Base-by-base conservation (phyloP, 2,329 filamentous ascomycete genomes). In the Clonostachys rhizophaga region DNA sequence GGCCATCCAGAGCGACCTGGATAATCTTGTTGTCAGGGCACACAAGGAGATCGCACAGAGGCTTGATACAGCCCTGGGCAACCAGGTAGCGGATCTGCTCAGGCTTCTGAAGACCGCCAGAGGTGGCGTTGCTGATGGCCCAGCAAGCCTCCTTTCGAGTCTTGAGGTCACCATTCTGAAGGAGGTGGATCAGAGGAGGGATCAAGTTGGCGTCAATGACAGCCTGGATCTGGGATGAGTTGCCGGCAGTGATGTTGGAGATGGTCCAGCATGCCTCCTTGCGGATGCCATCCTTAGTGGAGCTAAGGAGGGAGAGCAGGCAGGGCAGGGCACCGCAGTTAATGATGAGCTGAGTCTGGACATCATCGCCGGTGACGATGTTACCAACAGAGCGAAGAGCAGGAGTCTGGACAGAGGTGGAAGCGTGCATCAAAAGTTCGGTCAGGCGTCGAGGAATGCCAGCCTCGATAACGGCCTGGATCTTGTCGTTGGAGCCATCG, bases 1-100 rank as follows among this genome's bases (percentile, higher is more conserved):
- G 80, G 46, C 94, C 94, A 62, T 99, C 94, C 43, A 99, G 83
- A 54, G 94, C 94, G 55, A 99, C 94, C 71, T 99, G 94, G 60
- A 99, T 99, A 66, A 99, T 99, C 83, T 99, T 99, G 76, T 99
- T 99, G 71, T 99, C 94, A 33, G 95, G 95, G 78, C 94, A 99
- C 37, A 83, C 84, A 48, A 99, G 83, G 24, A 99, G 83, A 62
- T 99, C 94, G 68, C 94, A 99, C 34, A 99, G 80, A 5, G 94
- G 94, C 74, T 92, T 95, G 74, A 99, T 97, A 76, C 91, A 96
- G 54, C 94, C 94, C 71, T 94, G 89, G 35, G 83, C 72, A 34
- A 99, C 94, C 40, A 99, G 80, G 68, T 96, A 97, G 57, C 94
- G 86, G 60, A 99, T 99, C 75, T 99, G 94, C 50, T 97, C 94